A percentile compares a stretch with the other conserved stretches of the same genome.
These are phyloP conservation scores for Venturia nashicola DNA, from an alignment of 2,329 filamentous ascomycete species.

Conservation along the genomic window DNA sequence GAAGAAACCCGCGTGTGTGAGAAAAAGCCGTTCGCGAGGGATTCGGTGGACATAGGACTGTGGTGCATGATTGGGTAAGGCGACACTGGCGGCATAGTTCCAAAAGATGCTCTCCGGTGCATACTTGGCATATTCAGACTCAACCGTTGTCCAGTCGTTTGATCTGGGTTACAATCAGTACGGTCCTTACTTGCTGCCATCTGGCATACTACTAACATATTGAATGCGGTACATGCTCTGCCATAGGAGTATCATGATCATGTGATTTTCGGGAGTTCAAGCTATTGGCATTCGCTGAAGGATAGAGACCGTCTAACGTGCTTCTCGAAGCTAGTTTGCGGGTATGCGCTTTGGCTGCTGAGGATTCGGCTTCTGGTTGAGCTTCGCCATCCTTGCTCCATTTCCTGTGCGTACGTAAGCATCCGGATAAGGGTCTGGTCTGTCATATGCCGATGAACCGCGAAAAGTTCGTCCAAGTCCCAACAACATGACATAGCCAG, in stretches of 20 bases:
- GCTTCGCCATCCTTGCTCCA: slow-evolving; percentile 30
- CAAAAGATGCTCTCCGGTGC: slow-evolving; percentile 33
- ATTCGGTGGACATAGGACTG: slow-evolving; percentile 19
- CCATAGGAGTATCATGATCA: slow-evolving; percentile 34
- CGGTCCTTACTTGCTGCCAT: background rate
- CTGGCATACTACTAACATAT: slow-evolving; percentile 42
- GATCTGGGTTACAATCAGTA: slow-evolving; percentile 25
- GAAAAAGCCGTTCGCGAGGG: background rate
- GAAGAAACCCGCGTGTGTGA: background rate
- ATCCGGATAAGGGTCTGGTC: background rate
- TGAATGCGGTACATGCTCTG: slow-evolving; percentile 50
- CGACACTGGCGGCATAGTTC: slow-evolving; percentile 14
- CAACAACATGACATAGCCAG: background rate
- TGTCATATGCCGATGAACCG: background rate
- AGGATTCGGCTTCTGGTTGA: slow-evolving; percentile 13
- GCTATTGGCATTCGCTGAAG: slow-evolving; percentile 16
- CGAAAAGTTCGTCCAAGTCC: background rate
- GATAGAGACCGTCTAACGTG: slow-evolving; percentile 22
- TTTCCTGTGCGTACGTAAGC: slow-evolving; percentile 21
- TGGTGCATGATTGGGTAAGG: slow-evolving; percentile 24
- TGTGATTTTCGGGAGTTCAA: slow-evolving; percentile 30
- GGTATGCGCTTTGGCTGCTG: slow-evolving; percentile 16
- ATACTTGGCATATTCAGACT: slow-evolving; percentile 28
- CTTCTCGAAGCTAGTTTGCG: slow-evolving; percentile 28
- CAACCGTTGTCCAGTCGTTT: slow-evolving; percentile 29